Conservation (phyloP, 352 stramenopile species). For the Thraustochytrium striatum region DNA sequence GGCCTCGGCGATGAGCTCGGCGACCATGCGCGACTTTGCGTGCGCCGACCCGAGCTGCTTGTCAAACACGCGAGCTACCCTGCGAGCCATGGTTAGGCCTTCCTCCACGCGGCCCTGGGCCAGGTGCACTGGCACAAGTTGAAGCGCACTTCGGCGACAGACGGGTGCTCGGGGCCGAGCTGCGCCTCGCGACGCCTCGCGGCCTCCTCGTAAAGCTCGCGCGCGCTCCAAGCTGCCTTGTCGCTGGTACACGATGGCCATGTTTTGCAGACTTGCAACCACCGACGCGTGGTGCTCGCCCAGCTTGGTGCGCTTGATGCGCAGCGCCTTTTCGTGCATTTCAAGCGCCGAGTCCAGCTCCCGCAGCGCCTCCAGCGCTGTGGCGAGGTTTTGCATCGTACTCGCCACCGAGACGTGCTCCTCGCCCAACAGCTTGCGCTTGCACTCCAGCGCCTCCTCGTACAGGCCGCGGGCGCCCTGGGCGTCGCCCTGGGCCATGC, state of each 20-base stretch:
- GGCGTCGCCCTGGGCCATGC: background rate
- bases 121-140: no score
- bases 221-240: background rate
- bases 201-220: background rate
- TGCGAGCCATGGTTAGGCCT: no score
- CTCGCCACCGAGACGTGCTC: constrained; percentile 2
- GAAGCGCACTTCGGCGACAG: no score
- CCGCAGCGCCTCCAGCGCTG: background rate
- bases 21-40: no score
- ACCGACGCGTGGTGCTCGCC: background rate
- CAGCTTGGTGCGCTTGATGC: background rate
- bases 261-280: constrained; percentile 9
- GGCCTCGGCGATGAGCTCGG: no score
- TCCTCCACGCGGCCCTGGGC: no score
- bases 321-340: constrained; percentile 19
- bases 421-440: background rate
- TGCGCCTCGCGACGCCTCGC: no score
- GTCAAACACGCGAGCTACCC: no score
- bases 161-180: no score
- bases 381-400: constrained; percentile 6
- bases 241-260: constrained; percentile 27
- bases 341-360: background rate
- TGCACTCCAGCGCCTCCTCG: background rate
- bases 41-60: no score
- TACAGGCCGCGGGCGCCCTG: background rate